These are phyloP conservation scores for Phylloporus rhodoxanthus DNA, from an alignment of 768 basidiomycete species.

Conservation along the genomic window DNA sequence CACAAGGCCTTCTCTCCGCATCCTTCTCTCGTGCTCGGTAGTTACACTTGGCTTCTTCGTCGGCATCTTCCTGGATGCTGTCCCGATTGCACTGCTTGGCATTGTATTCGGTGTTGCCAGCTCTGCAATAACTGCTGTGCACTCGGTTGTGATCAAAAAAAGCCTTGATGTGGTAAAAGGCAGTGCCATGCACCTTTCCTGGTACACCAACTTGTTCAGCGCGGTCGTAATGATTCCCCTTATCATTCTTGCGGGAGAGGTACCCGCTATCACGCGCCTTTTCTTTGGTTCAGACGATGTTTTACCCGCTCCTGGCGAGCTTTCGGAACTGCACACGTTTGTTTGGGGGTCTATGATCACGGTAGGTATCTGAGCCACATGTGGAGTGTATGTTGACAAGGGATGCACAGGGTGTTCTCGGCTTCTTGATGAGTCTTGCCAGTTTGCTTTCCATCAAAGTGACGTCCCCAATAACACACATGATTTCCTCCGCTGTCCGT, in stretches of 20 bases:
- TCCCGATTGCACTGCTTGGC: conserved; percentile 54
- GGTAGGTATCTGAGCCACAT: conserved; percentile 35
- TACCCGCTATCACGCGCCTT: conserved; percentile 54
- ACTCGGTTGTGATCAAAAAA: conserved; percentile 93
- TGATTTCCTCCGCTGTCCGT: conserved; percentile 93
- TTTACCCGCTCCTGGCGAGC: conserved; percentile 33
- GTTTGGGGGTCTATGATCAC: conserved; percentile 76
- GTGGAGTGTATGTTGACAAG: conserved; percentile 1
- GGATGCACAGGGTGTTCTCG: conserved; percentile 61
- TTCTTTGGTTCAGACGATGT: conserved; percentile 44
- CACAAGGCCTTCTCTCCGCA: conserved; percentile 67
- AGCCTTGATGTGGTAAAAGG: conserved; percentile 74
- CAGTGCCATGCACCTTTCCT: conserved; percentile 79
- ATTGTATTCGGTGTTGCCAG: conserved; percentile 77
- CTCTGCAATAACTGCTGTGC: conserved; percentile 81
- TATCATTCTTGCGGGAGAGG: conserved; percentile 71
- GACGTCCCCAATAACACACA: conserved; percentile 95
- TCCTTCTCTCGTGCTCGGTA: conserved; percentile 67
- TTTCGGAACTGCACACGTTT: conserved; percentile 57
- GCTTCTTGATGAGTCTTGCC: conserved; percentile 93
- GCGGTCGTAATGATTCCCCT: conserved; percentile 68
- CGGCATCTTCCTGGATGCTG: conserved; percentile 76
- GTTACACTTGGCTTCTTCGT: conserved; percentile 93
- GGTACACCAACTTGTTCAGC: conserved; percentile 87
- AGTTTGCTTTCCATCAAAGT: conserved; percentile 93